These are phyloP conservation scores for Cercospora canescens DNA, from an alignment of 2,329 filamentous ascomycete genomes.

Conservation along the genomic window DNA sequence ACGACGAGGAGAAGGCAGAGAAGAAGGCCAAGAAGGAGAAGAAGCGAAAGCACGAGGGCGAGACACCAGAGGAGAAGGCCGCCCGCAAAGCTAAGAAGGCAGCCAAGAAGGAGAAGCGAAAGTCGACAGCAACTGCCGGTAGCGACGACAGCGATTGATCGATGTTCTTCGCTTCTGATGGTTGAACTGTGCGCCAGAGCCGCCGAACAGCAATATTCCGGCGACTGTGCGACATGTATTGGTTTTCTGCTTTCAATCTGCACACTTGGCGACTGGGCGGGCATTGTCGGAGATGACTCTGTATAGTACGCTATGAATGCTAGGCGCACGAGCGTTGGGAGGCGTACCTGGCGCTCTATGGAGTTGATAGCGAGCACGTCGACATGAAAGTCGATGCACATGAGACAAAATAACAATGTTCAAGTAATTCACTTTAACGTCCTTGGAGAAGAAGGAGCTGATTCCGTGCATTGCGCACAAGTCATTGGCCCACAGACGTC, in stretches of 20 bases:
- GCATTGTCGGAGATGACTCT: slow-evolving; percentile 9
- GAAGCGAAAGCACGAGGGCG: slow-evolving; percentile 50
- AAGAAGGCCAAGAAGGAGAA: slow-evolving; percentile 40
- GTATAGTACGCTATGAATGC: slow-evolving; percentile 19
- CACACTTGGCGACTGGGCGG: neutral
- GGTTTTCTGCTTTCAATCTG: slow-evolving; percentile 10
- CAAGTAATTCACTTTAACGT: neutral
- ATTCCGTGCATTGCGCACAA: neutral
- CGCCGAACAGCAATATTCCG: neutral
- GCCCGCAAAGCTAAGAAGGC: slow-evolving; percentile 69
- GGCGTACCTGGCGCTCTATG: slow-evolving; percentile 16
- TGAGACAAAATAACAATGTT: neutral
- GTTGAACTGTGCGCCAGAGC: neutral
- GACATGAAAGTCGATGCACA: slow-evolving; percentile 2
- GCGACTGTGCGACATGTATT: neutral
- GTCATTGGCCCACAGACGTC: slow-evolving; percentile 3
- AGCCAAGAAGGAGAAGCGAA: slow-evolving; percentile 68
- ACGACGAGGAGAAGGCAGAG: slow-evolving; percentile 33
- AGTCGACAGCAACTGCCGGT: slow-evolving; percentile 29
- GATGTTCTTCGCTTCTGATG: neutral
- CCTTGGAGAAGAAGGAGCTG: neutral
- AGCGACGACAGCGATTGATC: slow-evolving; percentile 31
- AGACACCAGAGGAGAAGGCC: slow-evolving; percentile 48
- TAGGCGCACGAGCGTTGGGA: slow-evolving; percentile 13
- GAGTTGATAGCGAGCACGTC: slow-evolving; percentile 10